Percentiles rank a stretch among this genome's conserved stretches.
Evolutionary conservation across 768 basidiomycete species (phyloP).

Genomic region (Dioszegia hungarica): DNA sequence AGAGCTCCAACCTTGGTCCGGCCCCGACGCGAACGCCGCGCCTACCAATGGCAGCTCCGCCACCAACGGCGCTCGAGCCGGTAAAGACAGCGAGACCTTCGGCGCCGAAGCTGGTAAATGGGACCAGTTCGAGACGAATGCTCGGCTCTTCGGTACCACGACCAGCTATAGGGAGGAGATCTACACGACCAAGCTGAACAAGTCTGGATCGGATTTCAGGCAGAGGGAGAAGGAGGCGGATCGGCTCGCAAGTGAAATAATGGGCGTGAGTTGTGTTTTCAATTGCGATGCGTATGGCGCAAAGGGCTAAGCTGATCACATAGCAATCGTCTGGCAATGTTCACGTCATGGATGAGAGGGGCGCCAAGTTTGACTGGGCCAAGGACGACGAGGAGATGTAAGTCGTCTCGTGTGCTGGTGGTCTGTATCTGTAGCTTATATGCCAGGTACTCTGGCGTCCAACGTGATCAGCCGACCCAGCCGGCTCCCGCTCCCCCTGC

Average conservation of each 20-base stretch:
- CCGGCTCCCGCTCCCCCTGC: neutral
- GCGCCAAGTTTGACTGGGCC: slow-evolving; percentile 59
- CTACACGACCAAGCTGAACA: slow-evolving; percentile 91
- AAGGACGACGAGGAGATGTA: slow-evolving; percentile 97
- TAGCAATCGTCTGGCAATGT: slow-evolving; percentile 58
- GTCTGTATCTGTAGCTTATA: slow-evolving; percentile 19
- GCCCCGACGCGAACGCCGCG: slow-evolving; percentile 15
- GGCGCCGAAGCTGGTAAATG: slow-evolving; percentile 28
- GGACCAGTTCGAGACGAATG: slow-evolving; percentile 49
- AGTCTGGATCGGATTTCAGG: slow-evolving; percentile 75
- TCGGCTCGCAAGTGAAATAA: slow-evolving; percentile 83
- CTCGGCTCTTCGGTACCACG: slow-evolving; percentile 76
- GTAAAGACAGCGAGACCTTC: slow-evolving; percentile 39
- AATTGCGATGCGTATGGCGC: too few relatives aligned
- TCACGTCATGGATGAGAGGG: slow-evolving; percentile 86
- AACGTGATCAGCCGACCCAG: neutral
- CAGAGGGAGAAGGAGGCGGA: slow-evolving; percentile 83
- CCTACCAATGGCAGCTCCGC: neutral
- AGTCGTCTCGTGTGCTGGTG: slow-evolving; percentile 46
- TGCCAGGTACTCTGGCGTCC: slow-evolving; percentile 23
- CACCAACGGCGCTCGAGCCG: slow-evolving; percentile 9
- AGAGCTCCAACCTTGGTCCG: slow-evolving; percentile 41
- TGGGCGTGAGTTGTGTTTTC: slow-evolving; percentile 60
- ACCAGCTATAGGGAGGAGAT: slow-evolving; percentile 87
- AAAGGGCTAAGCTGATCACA: slow-evolving; percentile 9